A percentile compares a stretch with the other conserved stretches of the same genome.
Evolutionary conservation across 768 basidiomycete genomes (phyloP).

Genomic region (Cystofilobasidium ferigula): DNA sequence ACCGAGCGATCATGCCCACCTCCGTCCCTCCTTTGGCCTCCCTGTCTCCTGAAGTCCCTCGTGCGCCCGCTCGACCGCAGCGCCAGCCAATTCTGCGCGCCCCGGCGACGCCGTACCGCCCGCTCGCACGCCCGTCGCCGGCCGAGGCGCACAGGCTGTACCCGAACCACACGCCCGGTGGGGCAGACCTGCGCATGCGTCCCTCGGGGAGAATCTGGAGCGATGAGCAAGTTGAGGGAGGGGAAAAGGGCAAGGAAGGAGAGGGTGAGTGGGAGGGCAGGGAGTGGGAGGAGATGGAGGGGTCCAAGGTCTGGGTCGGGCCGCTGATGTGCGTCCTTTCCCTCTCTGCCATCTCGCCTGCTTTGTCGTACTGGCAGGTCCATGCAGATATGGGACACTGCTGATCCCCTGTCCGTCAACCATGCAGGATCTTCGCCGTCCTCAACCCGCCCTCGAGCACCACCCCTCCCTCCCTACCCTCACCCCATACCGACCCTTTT

Average conservation of each 20-base stretch:
- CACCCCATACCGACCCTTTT: background rate
- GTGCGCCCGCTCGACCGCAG: background rate
- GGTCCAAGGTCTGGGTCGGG: constrained; percentile 12
- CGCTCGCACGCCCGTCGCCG: background rate
- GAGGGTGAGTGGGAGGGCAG: background rate
- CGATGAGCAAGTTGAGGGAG: background rate
- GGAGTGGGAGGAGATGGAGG: constrained; percentile 20
- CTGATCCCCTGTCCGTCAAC: background rate
- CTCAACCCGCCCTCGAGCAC: background rate
- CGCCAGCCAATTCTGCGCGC: background rate
- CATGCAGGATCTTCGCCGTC: constrained; percentile 16
- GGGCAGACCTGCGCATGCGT: constrained; percentile 8
- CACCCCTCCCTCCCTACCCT: background rate
- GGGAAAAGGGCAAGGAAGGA: background rate
- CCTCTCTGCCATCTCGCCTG: background rate
- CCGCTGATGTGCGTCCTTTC: constrained; percentile 23
- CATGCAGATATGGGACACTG: background rate
- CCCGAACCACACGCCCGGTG: constrained; percentile 22
- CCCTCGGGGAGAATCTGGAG: background rate
- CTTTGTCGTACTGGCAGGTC: background rate
- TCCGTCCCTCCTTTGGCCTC: no score
- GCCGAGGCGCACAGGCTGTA: background rate
- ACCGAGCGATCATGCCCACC: no score
- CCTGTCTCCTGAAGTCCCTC: background rate
- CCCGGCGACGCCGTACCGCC: background rate